Percentiles rank a stretch among this genome's conserved stretches.
Evolutionary conservation across 345 rosid genomes (phyloP).

Genomic region (Moricandia moricandioides): DNA sequence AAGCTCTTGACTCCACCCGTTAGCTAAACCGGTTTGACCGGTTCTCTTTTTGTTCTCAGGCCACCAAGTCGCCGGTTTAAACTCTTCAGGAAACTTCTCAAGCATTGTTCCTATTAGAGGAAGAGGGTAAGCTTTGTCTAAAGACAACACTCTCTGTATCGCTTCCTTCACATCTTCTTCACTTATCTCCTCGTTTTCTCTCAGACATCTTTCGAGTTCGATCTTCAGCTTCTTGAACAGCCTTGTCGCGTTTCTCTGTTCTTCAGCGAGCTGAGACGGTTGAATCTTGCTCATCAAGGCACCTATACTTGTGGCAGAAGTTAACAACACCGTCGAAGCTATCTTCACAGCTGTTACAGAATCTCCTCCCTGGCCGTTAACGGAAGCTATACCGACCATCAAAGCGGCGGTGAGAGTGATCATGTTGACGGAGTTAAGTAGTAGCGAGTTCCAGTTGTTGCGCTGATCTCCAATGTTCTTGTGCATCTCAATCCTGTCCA

Average conservation of each 20-base stretch:
- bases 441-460: slow-evolving; percentile 61
- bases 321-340: slow-evolving; percentile 43
- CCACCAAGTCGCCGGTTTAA: slow-evolving; percentile 44
- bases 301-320: slow-evolving; percentile 43
- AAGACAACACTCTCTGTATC: slow-evolving; percentile 39
- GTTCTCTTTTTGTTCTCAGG: slow-evolving; percentile 18
- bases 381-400: slow-evolving; percentile 51
- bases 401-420: slow-evolving; percentile 58
- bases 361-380: slow-evolving; percentile 18
- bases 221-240: slow-evolving; percentile 40
- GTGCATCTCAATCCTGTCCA: slow-evolving; percentile 74
- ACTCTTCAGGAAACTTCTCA: slow-evolving; percentile 32
- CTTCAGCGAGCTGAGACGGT: slow-evolving; percentile 59
- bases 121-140: slow-evolving; percentile 51
- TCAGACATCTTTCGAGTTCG: slow-evolving; percentile 29
- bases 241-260: slow-evolving; percentile 51
- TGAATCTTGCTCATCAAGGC: slow-evolving; percentile 57
- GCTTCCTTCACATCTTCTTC: slow-evolving; percentile 40
- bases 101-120: slow-evolving; percentile 42
- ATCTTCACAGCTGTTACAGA: slow-evolving; percentile 43
- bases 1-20: slow-evolving; percentile 35
- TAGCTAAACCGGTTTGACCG: neutral
- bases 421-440: slow-evolving; percentile 64
- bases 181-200: slow-evolving; percentile 2
- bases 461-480: slow-evolving; percentile 61